Evolutionary conservation across 1,284 basidiomycete species (phyloP).

Genomic region (Afroboletus lepidellus): DNA sequence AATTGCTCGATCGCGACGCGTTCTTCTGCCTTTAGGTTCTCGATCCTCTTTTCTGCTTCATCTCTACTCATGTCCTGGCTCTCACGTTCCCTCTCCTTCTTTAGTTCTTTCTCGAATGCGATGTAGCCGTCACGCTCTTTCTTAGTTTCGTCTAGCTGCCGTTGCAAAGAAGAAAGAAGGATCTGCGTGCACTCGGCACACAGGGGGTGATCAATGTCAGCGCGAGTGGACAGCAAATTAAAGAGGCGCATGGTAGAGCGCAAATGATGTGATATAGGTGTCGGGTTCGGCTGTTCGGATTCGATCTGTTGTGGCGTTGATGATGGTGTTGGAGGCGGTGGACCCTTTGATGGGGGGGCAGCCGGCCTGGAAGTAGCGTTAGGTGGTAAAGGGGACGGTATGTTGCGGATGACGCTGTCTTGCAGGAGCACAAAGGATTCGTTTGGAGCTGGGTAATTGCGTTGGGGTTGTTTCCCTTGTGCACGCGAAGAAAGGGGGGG

Average conservation of each 20-base stretch:
- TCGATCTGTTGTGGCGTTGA: slow-evolving; percentile 37
- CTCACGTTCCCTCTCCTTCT: slow-evolving; percentile 69
- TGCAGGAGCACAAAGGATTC: slow-evolving; percentile 91
- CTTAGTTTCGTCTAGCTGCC: slow-evolving; percentile 86
- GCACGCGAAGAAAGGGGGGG: slow-evolving; percentile 45
- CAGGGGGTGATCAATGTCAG: slow-evolving; percentile 91
- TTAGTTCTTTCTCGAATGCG: slow-evolving; percentile 85
- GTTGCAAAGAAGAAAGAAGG: slow-evolving; percentile 74
- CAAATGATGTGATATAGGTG: slow-evolving; percentile 77
- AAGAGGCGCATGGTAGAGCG: slow-evolving; percentile 75
- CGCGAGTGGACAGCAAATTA: slow-evolving; percentile 74
- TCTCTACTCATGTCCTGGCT: slow-evolving; percentile 57
- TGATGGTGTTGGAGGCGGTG: slow-evolving; percentile 22
- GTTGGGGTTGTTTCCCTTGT: slow-evolving; percentile 57
- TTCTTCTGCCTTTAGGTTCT: slow-evolving; percentile 76
- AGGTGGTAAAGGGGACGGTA: slow-evolving; percentile 48
- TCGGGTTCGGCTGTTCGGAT: slow-evolving; percentile 55
- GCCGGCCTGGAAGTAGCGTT: slow-evolving; percentile 41
- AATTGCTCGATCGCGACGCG: slow-evolving; percentile 69
- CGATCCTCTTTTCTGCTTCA: slow-evolving; percentile 69
- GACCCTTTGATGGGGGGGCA: slow-evolving; percentile 33
- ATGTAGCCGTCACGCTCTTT: slow-evolving; percentile 92
- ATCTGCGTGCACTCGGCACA: slow-evolving; percentile 93
- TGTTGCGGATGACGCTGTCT: slow-evolving; percentile 71
- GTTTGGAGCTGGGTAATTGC: slow-evolving; percentile 53